phyloP scores from a whole-genome alignment of 2,329 filamentous ascomycete species.

The Aspergillus caelatus region DNA sequence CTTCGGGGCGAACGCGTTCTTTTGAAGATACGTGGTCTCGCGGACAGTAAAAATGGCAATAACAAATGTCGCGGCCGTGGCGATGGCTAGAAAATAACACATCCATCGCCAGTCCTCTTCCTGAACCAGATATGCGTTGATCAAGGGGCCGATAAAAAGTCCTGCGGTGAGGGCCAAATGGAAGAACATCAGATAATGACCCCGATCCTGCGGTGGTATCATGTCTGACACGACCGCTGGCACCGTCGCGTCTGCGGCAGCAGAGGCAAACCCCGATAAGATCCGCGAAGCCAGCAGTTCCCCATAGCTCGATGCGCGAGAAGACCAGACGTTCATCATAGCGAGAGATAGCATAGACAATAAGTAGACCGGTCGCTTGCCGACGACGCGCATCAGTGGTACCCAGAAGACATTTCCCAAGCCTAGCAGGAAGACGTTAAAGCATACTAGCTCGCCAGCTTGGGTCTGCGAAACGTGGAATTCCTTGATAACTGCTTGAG shows the following conservation, averaged over 20 bases:
- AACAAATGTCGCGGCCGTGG: slow-evolving; percentile 22
- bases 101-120: slow-evolving; percentile 29
- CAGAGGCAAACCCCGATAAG: slow-evolving; percentile 29
- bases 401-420: slow-evolving; percentile 31
- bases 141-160: slow-evolving; percentile 42
- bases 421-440: slow-evolving; percentile 31
- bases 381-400: slow-evolving; percentile 29
- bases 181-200: slow-evolving; percentile 43
- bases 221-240: slow-evolving; percentile 41
- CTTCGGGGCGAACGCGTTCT: slow-evolving; percentile 5
- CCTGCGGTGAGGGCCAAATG: slow-evolving; percentile 39
- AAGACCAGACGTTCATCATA: slow-evolving; percentile 40
- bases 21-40: slow-evolving; percentile 25
- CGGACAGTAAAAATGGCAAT: slow-evolving; percentile 26
- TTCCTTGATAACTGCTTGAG: slow-evolving; percentile 33
- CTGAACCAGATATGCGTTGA: slow-evolving; percentile 30
- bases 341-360: slow-evolving; percentile 34
- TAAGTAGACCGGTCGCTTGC: slow-evolving; percentile 44
- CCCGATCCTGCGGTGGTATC: slow-evolving; percentile 38
- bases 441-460: slow-evolving; percentile 27
- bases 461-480: slow-evolving; percentile 29
- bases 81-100: slow-evolving; percentile 29
- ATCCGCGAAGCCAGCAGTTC: slow-evolving; percentile 32
- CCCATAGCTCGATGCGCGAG: slow-evolving; percentile 26
- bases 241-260: slow-evolving; percentile 41